These are phyloP conservation scores for Trichaptum fuscoviolaceum DNA, from an alignment of 768 basidiomycete genomes.

Conservation along the genomic window DNA sequence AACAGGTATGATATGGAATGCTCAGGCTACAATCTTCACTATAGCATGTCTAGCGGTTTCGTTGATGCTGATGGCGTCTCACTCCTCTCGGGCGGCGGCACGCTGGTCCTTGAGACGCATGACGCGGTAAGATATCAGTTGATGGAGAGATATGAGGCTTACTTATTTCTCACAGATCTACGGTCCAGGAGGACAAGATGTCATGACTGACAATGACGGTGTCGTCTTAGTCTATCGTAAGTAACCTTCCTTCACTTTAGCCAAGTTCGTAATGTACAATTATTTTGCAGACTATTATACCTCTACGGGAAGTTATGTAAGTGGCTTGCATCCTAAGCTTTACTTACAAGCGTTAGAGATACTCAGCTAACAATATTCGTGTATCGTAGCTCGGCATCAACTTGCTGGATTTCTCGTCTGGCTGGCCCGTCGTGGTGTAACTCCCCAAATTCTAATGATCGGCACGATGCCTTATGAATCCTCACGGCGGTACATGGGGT, in stretches of 20 bases:
- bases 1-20: background rate
- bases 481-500: too few species aligned
- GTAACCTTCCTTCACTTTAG: slow-evolving; percentile 16
- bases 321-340: slow-evolving; percentile 14
- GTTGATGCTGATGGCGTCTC: slow-evolving; percentile 43
- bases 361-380: background rate
- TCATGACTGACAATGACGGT: slow-evolving; percentile 40
- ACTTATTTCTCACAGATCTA: slow-evolving; percentile 29
- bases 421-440: slow-evolving; percentile 38
- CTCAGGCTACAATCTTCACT: background rate
- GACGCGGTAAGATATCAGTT: slow-evolving; percentile 28
- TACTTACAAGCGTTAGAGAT: background rate
- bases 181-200: slow-evolving; percentile 53
- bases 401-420: slow-evolving; percentile 41
- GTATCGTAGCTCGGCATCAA: slow-evolving; percentile 38
- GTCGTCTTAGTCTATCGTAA: slow-evolving; percentile 45
- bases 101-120: slow-evolving; percentile 42
- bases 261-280: background rate
- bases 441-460: too few species aligned
- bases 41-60: slow-evolving; percentile 38
- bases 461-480: too few species aligned
- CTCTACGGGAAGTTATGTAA: slow-evolving; percentile 36
- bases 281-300: slow-evolving; percentile 44
- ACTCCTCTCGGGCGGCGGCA: slow-evolving; percentile 45
- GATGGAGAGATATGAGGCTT: background rate